Base-by-base conservation (phyloP, 495 filamentous ascomycete genomes). In the Niebla homalea region DNA sequence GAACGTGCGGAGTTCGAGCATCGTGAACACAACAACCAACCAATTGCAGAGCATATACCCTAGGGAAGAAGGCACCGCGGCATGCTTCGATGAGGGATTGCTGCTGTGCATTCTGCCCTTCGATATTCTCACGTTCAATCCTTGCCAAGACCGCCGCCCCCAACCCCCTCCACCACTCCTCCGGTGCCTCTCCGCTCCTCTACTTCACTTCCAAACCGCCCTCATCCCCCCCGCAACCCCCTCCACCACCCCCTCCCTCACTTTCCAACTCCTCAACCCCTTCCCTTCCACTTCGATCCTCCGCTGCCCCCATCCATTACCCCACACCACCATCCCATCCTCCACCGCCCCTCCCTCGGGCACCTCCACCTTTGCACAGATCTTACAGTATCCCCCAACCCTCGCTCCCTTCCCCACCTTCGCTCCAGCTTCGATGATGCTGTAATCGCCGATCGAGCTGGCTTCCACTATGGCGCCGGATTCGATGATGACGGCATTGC, bases 401-500 rank as follows among this genome's bases (percentile, higher is more conserved):
- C 74, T 68, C 6, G 73, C 73, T 8, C 81, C 77, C 46, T 70
- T 73, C 4, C 81, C 81, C 41, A 87, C 56, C 57, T 62, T 72
- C 7, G 71, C 74, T 16, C 77, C 75, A 3, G 78, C 76, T 29
- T 81, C 84, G 2, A 89, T 66, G 35, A 75, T 62, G 37, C 64
- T 74, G 3, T 83, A 79, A 49, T 84, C 80, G 19, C 79, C 80
- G 3, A 87, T 66, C 8, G 67, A 62, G 16, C 64, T 71, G 22
- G 77, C 81, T 36, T 57, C 48, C 44, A 51, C 25, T 1, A 37
- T 25, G 20, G 58, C 53, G 35, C 70, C 69, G 1, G 67, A 64
- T 55, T 89, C 81, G 26, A 87, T 68, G 29, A 78, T 50, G 8
- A 77, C 76, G 25, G 74, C 76, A 0, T 75, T 71, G 59, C 85